These are phyloP conservation scores for Candida xyloterini DNA, from an alignment of 805 yeast species.

Conservation along the genomic window DNA sequence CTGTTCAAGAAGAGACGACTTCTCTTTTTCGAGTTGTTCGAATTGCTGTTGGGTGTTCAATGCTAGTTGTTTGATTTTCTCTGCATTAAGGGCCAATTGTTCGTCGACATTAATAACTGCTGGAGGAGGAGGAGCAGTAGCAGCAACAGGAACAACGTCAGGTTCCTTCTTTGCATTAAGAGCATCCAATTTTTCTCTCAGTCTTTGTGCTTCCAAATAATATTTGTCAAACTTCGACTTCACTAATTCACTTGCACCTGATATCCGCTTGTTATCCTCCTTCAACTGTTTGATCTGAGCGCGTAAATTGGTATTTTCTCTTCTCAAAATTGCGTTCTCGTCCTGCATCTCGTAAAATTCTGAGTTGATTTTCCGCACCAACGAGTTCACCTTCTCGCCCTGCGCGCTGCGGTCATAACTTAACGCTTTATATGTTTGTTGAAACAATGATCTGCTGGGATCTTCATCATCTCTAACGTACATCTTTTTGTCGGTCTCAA, in stretches of 20 bases:
- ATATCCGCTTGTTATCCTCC: slow-evolving; percentile 9
- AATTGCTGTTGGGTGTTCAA: slow-evolving; percentile 10
- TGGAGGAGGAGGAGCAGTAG: not conserved
- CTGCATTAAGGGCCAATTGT: slow-evolving; percentile 8
- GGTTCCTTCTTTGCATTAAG: not conserved
- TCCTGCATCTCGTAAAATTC: slow-evolving; percentile 10
- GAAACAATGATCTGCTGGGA: slow-evolving; percentile 13
- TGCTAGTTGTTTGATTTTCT: slow-evolving; percentile 9
- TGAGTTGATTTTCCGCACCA: slow-evolving; percentile 14
- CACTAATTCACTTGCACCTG: slow-evolving; percentile 12
- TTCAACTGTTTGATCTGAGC: slow-evolving; percentile 1
- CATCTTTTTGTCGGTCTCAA: slow-evolving; percentile 20
- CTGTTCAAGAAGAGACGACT: slow-evolving; percentile 5
- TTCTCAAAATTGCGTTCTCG: slow-evolving; percentile 7
- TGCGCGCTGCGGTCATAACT: slow-evolving; percentile 14
- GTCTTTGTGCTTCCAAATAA: slow-evolving; percentile 14
- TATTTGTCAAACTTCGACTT: slow-evolving; percentile 19
- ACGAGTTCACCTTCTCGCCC: slow-evolving; percentile 12
- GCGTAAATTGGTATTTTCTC: slow-evolving; percentile 7
- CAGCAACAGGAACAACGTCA: not conserved
- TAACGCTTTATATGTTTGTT: slow-evolving; percentile 18
- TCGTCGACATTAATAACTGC: slow-evolving; percentile 7
- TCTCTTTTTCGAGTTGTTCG: slow-evolving; percentile 9
- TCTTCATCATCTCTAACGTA: slow-evolving; percentile 13
- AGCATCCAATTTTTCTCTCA: slow-evolving; percentile 11